These are phyloP conservation scores for Fusarium armeniacum DNA, from an alignment of 2,329 filamentous ascomycete species.

Conservation along the genomic window DNA sequence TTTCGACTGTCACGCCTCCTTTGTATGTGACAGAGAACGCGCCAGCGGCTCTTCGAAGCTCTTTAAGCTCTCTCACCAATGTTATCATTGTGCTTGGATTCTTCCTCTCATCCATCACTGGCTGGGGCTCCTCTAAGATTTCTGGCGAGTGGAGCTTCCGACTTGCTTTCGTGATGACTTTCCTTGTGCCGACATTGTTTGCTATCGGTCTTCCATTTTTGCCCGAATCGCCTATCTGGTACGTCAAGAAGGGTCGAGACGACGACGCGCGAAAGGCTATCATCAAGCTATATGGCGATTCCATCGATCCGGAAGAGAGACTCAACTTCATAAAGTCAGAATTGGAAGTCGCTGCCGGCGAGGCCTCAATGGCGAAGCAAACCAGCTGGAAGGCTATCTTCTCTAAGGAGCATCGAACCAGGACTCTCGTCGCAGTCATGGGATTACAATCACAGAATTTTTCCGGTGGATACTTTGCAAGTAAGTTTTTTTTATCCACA, in stretches of 20 bases:
- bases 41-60: constrained; percentile 48
- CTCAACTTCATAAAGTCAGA: constrained; percentile 49
- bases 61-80: constrained; percentile 49
- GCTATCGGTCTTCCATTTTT: constrained; percentile 46
- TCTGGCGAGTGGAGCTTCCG: constrained; percentile 48
- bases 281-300: constrained; percentile 43
- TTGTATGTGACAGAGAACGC: constrained; percentile 52
- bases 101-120: constrained; percentile 51
- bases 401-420: constrained; percentile 48
- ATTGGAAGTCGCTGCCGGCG: constrained; percentile 45
- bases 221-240: constrained; percentile 51
- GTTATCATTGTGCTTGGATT: constrained; percentile 51
- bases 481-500: constrained; percentile 20
- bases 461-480: constrained; percentile 52
- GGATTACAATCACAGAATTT: constrained; percentile 50
- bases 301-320: constrained; percentile 44
- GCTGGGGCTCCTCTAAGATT: constrained; percentile 49
- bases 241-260: constrained; percentile 49
- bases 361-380: constrained; percentile 45
- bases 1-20: constrained; percentile 49
- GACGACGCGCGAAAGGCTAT: constrained; percentile 50
- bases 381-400: constrained; percentile 52
- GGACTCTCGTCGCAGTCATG: constrained; percentile 48
- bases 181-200: constrained; percentile 49
- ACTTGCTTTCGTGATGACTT: constrained; percentile 51